Evolutionary conservation across 164 flowering plant genomes (phyloP).

Genomic region (Aristolochia californica): DNA sequence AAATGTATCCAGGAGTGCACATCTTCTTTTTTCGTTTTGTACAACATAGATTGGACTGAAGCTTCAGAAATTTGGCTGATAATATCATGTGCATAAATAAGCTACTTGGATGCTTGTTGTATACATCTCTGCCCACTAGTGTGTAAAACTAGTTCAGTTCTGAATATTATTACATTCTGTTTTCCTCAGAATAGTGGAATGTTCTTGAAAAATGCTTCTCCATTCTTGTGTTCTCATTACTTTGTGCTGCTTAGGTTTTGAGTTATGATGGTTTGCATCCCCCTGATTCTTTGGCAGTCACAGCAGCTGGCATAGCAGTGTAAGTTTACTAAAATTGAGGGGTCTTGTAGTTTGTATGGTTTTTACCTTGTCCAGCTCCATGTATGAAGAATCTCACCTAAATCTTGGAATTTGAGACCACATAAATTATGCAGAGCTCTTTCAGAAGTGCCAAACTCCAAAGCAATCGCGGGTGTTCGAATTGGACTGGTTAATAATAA

Average conservation of each 20-base stretch:
- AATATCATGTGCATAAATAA: too few relatives aligned
- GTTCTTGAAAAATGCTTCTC: background rate
- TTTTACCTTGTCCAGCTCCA: background rate
- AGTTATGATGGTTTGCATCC: conserved; percentile 96
- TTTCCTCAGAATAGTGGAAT: too few relatives aligned
- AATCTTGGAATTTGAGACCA: too few relatives aligned
- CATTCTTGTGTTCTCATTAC: background rate
- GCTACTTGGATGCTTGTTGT: too few relatives aligned
- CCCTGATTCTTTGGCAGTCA: conserved; percentile 87
- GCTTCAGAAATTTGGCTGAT: too few relatives aligned
- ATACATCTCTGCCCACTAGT: too few relatives aligned
- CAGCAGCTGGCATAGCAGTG: conserved; percentile 98
- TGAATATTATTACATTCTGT: too few relatives aligned
- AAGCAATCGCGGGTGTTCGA: conserved; percentile 71
- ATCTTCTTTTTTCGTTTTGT: too few relatives aligned
- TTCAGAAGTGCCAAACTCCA: conserved; percentile 68
- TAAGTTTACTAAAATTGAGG: conserved; percentile 21
- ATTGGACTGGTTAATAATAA: conserved; percentile 59
- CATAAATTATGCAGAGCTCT: conserved; percentile 46
- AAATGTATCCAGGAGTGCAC: too few relatives aligned
- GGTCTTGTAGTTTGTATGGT: background rate
- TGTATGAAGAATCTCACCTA: too few relatives aligned
- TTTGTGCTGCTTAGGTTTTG: conserved; percentile 47
- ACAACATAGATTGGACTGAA: too few relatives aligned
- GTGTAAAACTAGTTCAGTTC: too few relatives aligned